Base-by-base conservation (phyloP, 2,329 filamentous ascomycete genomes). In the Aspergillus bombycis region DNA sequence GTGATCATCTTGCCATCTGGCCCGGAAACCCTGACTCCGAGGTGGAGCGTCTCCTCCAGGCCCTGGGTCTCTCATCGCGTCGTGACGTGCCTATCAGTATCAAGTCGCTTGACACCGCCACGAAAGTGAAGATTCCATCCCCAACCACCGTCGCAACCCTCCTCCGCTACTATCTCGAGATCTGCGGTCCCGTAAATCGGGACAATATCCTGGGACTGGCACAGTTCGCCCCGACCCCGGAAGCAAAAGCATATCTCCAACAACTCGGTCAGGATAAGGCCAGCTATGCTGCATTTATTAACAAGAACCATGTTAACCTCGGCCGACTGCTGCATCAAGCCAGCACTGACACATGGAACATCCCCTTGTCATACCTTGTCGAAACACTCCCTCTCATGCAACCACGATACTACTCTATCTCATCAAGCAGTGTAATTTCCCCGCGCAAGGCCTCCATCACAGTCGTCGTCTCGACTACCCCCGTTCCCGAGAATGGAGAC, bases 351-450 rank as follows among this genome's bases (percentile, higher is more conserved):
- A 86, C 86, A 67, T 97, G 93, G 93, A 82, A 87, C 57, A 86
- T 96, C 55, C 93, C 94, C 16, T 96, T 97, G 79, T 94, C 93
- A 8, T 89, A 92, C 71, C 89, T 96, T 73, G 91, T 97, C 68
- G 94, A 97, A 81, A 90, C 91, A 64, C 78, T 97, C 60, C 90
- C 88, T 78, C 95, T 95, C 82, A 87, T 97, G 61, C 93, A 96
- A 77, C 93, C 94, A 21, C 91, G 93, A 55, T 97, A 96, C 84
- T 97, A 97, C 83, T 97, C 94, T 57, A 97, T 97, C 78, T 96
- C 94, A 2, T 97, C 94, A 2, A 74, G 71, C 55, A 74, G 71
- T 41, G 67, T 73, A 1, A 66, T 75, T 34, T 68, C 16, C 92
- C 93, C 74, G 0, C 71, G 72, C 26, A 75, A 72, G 58, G 65